Percentiles rank a stretch among this genome's conserved stretches.
These are phyloP conservation scores for Pseudohyphozyma bogoriensis DNA, from an alignment of 768 basidiomycete species.

Conservation along the genomic window DNA sequence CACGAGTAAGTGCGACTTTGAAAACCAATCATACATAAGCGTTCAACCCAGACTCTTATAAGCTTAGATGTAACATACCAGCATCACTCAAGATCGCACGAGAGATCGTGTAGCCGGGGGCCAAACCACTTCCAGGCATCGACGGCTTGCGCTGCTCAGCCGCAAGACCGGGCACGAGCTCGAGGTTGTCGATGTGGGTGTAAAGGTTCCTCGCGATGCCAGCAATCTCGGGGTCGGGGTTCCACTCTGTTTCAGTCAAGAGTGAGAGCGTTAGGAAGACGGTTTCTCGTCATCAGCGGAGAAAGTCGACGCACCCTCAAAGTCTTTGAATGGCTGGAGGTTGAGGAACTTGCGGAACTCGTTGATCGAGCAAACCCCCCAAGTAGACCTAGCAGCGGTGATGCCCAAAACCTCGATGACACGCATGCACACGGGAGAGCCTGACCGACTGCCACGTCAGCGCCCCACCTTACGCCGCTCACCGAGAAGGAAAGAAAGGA, in stretches of 20 bases:
- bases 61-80: neutral
- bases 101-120: conserved; percentile 57
- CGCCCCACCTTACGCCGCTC: neutral
- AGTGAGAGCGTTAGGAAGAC: neutral
- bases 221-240: conserved; percentile 32
- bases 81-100: conserved; percentile 60
- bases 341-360: conserved; percentile 11
- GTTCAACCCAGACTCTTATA: too few species aligned
- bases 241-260: conserved; percentile 36
- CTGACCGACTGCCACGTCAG: neutral
- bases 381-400: conserved; percentile 6
- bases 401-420: conserved; percentile 8
- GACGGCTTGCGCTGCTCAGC: conserved; percentile 62
- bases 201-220: conserved; percentile 53
- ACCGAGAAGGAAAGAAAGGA: too few species aligned
- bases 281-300: too few species aligned
- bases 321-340: conserved; percentile 32
- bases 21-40: too few species aligned
- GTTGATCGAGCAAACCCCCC: conserved; percentile 44
- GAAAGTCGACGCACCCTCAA: neutral
- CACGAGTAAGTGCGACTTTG: conserved; percentile 15
- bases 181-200: conserved; percentile 63
- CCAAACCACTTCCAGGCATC: conserved; percentile 53
- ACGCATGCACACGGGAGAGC: conserved; percentile 11
- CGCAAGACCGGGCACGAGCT: conserved; percentile 47